Percentiles rank a stretch among this genome's conserved stretches.
phyloP scores from a whole-genome alignment of 192 early-diverging fungal species.

The Diversispora eburnea region DNA sequence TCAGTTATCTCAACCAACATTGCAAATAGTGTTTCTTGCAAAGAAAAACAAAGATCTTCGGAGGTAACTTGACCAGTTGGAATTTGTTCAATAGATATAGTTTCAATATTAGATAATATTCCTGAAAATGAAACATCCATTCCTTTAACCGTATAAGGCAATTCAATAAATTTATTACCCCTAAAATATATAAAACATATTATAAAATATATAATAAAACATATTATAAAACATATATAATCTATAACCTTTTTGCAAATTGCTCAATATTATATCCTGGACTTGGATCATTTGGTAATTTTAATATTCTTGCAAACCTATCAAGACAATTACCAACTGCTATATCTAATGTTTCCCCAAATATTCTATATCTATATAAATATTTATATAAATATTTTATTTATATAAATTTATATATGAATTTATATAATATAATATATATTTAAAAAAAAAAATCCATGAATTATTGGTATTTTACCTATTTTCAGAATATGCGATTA shows the following conservation, averaged over 20 bases:
- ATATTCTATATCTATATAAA: slow-evolving; percentile 87
- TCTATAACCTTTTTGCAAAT: slow-evolving; percentile 70
- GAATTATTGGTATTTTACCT: slow-evolving; percentile 40
- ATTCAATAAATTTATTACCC: slow-evolving; percentile 78
- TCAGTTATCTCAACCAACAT: slow-evolving; percentile 99
- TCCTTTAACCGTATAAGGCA: slow-evolving; percentile 97
- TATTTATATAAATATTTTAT: too few relatives aligned
- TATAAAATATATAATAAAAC: not conserved
- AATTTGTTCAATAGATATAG: slow-evolving; percentile 58
- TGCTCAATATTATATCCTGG: slow-evolving; percentile 99
- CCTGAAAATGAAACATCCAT: slow-evolving; percentile 99
- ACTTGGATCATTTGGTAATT: slow-evolving; percentile 91
- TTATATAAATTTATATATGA: too few relatives aligned
- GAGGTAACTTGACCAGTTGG: slow-evolving; percentile 53
- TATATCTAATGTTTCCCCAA: slow-evolving; percentile 98
- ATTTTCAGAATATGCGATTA: slow-evolving; percentile 94
- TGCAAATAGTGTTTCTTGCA: slow-evolving; percentile 97
- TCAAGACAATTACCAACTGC: slow-evolving; percentile 98
- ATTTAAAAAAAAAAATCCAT: not conserved
- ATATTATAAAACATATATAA: slow-evolving; percentile 1
- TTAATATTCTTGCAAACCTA: slow-evolving; percentile 92
- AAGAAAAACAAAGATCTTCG: slow-evolving; percentile 94
- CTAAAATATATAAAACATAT: slow-evolving; percentile 37
- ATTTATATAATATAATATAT: not conserved
- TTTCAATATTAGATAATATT: slow-evolving; percentile 88